These are phyloP conservation scores for Solanum chmielewskii DNA, from an alignment of 257 asterid genomes.

Conservation along the genomic window DNA sequence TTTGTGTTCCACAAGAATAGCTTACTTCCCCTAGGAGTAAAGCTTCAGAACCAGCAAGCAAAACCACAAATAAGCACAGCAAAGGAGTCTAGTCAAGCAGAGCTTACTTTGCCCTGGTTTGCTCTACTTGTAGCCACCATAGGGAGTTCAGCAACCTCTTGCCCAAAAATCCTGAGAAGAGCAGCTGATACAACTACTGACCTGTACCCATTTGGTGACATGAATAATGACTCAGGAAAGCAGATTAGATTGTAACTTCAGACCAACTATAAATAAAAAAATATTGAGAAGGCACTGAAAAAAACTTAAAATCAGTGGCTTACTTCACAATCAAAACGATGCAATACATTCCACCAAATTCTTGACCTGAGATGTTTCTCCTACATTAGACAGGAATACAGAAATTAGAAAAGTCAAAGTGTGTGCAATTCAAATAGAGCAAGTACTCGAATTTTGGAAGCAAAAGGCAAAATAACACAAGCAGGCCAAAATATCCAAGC, in stretches of 20 bases:
- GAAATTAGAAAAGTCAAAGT: background rate
- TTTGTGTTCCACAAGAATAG: background rate
- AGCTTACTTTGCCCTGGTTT: slow-evolving; percentile 85
- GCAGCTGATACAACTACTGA: slow-evolving; percentile 92
- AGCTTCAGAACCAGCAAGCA: background rate
- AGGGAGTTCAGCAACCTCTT: slow-evolving; percentile 95
- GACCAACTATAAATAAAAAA: background rate
- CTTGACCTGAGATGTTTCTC: slow-evolving; percentile 98
- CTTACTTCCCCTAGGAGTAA: background rate
- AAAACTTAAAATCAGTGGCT: slow-evolving; percentile 12
- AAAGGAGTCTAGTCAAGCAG: background rate
- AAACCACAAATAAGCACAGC: background rate
- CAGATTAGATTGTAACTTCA: background rate
- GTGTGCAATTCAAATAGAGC: background rate
- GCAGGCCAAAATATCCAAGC: background rate
- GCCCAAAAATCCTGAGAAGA: slow-evolving; percentile 85
- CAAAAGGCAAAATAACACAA: background rate
- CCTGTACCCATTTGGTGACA: slow-evolving; percentile 28
- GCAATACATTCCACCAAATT: slow-evolving; percentile 97
- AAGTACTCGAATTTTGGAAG: background rate
- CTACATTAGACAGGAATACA: slow-evolving; percentile 32
- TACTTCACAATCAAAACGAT: slow-evolving; percentile 77
- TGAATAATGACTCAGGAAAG: background rate
- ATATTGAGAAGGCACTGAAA: background rate
- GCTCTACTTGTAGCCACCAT: slow-evolving; percentile 84